These are phyloP conservation scores for Xylaria sp. DNA, from an alignment of 2,329 filamentous ascomycete species.

Conservation along the genomic window DNA sequence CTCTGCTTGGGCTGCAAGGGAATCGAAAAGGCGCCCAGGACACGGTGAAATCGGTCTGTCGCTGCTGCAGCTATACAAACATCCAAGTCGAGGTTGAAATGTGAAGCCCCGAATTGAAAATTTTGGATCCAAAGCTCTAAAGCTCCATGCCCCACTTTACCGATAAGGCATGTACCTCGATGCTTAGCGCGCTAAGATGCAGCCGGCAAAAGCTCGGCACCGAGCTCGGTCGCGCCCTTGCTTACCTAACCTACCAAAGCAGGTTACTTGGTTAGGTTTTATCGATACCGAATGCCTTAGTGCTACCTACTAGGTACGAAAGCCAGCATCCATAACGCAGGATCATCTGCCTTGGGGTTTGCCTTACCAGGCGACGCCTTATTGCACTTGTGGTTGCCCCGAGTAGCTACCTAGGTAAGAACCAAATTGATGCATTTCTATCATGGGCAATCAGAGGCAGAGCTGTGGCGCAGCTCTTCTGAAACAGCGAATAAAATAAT, in stretches of 20 bases:
- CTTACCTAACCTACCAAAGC: too few species aligned
- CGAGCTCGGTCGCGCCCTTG: background rate
- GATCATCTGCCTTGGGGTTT: background rate
- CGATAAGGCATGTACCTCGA: conserved; percentile 30
- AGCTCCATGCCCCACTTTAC: conserved; percentile 31
- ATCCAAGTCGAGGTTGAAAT: conserved; percentile 24
- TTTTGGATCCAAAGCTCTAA: conserved; percentile 38
- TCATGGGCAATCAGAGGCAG: too few species aligned
- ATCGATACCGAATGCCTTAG: too few species aligned
- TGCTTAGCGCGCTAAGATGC: background rate
- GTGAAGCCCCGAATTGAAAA: conserved; percentile 34
- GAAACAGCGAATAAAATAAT: background rate
- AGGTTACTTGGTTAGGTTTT: too few species aligned
- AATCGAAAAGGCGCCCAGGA: conserved; percentile 14
- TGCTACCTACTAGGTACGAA: too few species aligned
- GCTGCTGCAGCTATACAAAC: conserved; percentile 10
- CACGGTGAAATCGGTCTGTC: conserved; percentile 18
- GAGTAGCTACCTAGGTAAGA: too few species aligned
- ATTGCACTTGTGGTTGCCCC: background rate
- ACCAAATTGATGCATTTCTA: too few species aligned
- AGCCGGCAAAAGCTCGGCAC: conserved; percentile 27
- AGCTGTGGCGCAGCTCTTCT: too few species aligned
- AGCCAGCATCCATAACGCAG: too few species aligned
- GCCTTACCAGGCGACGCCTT: background rate
- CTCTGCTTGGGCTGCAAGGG: background rate